Conservation (phyloP, 148 eudicot genomes). For the Nyssa sinensis region DNA sequence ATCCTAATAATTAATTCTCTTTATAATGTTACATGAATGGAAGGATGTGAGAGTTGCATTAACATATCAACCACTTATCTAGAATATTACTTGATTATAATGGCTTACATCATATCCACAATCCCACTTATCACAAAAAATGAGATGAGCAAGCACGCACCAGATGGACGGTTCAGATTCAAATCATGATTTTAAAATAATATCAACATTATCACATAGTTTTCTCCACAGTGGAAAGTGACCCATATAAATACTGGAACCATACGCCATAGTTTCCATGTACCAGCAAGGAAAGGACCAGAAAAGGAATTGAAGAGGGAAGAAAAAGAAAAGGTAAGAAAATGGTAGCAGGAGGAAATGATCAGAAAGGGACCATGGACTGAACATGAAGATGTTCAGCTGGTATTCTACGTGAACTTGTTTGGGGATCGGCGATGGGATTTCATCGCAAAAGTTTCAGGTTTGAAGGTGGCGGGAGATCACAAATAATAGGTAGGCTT, state of each 20-base stretch:
- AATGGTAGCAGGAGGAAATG: constrained; percentile 53
- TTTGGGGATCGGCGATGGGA: constrained; percentile 98
- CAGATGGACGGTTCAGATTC: constrained; percentile 66
- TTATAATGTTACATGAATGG: neutral
- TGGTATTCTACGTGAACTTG: constrained; percentile 78
- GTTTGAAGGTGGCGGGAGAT: constrained; percentile 99
- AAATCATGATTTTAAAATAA: constrained; percentile 16
- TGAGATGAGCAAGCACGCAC: constrained; percentile 29
- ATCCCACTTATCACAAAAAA: constrained; percentile 43
- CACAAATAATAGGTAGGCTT: constrained; percentile 70
- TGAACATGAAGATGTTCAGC: constrained; percentile 86
- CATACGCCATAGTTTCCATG: constrained; percentile 14
- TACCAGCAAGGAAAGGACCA: constrained; percentile 5
- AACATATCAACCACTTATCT: constrained; percentile 54
- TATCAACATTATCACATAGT: constrained; percentile 31
- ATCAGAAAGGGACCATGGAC: constrained; percentile 93
- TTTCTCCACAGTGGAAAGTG: constrained; percentile 21
- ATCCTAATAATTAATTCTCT: too few species aligned
- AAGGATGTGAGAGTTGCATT: constrained; percentile 30
- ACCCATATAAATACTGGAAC: constrained; percentile 28
- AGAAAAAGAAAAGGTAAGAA: constrained; percentile 3
- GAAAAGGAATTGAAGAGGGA: constrained; percentile 11
- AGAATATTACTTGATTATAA: constrained; percentile 25
- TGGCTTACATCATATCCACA: constrained; percentile 62
- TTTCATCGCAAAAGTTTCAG: constrained; percentile 99